Evolutionary conservation across 2,329 filamentous ascomycete species (phyloP).

Genomic region (Daldinia eschscholtzii): DNA sequence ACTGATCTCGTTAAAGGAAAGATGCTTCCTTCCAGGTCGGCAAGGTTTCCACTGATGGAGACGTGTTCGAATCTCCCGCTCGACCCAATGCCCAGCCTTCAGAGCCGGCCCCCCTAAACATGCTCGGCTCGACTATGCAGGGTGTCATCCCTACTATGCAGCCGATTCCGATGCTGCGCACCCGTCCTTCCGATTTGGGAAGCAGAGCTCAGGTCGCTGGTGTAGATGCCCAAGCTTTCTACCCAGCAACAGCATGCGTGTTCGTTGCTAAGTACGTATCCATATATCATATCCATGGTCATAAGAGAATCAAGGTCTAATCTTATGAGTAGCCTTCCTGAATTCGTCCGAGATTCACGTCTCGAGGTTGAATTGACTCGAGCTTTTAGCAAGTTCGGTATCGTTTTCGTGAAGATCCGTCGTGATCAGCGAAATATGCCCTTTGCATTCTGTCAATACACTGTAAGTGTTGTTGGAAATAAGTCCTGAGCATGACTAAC

Average conservation of each 20-base stretch:
- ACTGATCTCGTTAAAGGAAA: slow-evolving; percentile 20
- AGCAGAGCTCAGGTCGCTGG: slow-evolving; percentile 47
- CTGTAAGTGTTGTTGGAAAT: slow-evolving; percentile 58
- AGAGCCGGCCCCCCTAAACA: neutral
- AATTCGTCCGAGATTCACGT: slow-evolving; percentile 62
- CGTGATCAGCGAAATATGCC: slow-evolving; percentile 70
- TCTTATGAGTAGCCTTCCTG: slow-evolving; percentile 61
- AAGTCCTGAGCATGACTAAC: slow-evolving; percentile 45
- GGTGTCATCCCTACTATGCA: slow-evolving; percentile 25
- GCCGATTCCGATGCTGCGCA: slow-evolving; percentile 22
- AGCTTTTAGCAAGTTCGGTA: slow-evolving; percentile 67
- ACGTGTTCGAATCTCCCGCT: slow-evolving; percentile 37
- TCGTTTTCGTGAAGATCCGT: slow-evolving; percentile 73
- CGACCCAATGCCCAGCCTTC: neutral
- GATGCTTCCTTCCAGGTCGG: slow-evolving; percentile 36
- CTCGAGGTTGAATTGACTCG: slow-evolving; percentile 66
- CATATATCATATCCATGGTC: slow-evolving; percentile 6
- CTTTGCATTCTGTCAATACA: slow-evolving; percentile 74
- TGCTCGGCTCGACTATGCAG: slow-evolving; percentile 25
- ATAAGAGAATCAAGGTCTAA: neutral
- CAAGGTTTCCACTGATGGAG: slow-evolving; percentile 34
- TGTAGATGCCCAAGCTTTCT: slow-evolving; percentile 65
- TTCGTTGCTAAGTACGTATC: slow-evolving; percentile 74
- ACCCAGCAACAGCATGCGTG: slow-evolving; percentile 68
- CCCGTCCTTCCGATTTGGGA: slow-evolving; percentile 26